Base-by-base conservation (phyloP, 257 asterid species). In the Solanum sejunctum region DNA sequence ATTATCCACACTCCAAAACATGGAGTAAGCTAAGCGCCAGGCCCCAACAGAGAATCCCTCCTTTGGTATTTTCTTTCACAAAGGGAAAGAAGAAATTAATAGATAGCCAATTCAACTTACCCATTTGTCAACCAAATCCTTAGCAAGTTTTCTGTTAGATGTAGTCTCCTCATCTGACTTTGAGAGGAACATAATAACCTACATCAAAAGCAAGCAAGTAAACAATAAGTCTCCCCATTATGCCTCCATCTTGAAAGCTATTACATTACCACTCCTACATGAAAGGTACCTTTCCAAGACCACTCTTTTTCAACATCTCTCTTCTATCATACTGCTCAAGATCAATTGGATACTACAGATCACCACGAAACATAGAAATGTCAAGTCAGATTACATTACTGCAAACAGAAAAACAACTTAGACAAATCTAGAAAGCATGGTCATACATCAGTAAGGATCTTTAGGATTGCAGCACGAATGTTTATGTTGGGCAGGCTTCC, bases 51-150 rank as follows among this genome's bases (percentile, higher is more conserved):
- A 51, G 23, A 75, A 75, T 49, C 63, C 82, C 82, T 51, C 82
- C 45, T 77, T 26, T 77, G 26, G 51, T 15, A 77, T 51, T 66
- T 82, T 41, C 84, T 13, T 60, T 15, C 61, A 69, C 6, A 13
- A 55, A 20, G 3, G 64, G 23, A 54, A 71, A 49, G 56, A 69
- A 85, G 61, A 16, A 43, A 57, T 3, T 51, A 32, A 18, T 43
- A 57, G 69, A 21, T 58, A 69, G 52, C 18, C 11, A 79, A 71
- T 71, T 16, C 81, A 61, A 26, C 21, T 90, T 95, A 96, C 99
- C 99, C 99, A 96, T 93, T 95, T 93, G 88, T 96, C 99, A 88
- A 96, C 98, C 94, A 95, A 90, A 88, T 96, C 99, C 81, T 95
- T 95, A 20, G 99, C 99, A 75, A 95, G 97, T 88, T 90, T 96